Percentiles rank a stretch among this genome's conserved stretches.
Conservation (phyloP, 805 yeast genomes). For the Candida caryicola region DNA sequence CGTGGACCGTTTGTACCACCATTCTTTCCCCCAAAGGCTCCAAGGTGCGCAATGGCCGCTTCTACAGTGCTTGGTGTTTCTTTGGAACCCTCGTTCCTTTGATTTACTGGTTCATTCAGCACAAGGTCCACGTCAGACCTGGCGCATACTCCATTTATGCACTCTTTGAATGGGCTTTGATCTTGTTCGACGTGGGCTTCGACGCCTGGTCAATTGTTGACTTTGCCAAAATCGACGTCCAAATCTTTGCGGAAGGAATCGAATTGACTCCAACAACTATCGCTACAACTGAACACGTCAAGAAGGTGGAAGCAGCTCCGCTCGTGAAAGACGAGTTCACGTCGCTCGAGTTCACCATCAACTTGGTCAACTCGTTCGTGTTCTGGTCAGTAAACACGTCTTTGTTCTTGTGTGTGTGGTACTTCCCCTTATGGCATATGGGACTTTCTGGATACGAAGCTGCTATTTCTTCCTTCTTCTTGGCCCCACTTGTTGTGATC, state of each 20-base stretch:
- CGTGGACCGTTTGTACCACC: constrained; percentile 77
- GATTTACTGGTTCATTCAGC: constrained; percentile 86
- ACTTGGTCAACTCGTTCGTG: constrained; percentile 63
- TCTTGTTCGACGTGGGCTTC: constrained; percentile 77
- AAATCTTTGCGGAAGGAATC: constrained; percentile 28
- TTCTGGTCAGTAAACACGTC: constrained; percentile 87
- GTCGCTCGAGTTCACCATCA: constrained; percentile 37
- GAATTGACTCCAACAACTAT: constrained; percentile 10
- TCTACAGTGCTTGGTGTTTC: constrained; percentile 55
- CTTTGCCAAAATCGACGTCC: constrained; percentile 59
- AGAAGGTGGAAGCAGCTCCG: not conserved
- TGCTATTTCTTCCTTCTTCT: constrained; percentile 47
- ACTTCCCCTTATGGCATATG: constrained; percentile 97
- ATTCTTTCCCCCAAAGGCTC: constrained; percentile 46
- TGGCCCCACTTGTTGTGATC: constrained; percentile 59
- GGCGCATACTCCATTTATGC: constrained; percentile 98
- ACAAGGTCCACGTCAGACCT: constrained; percentile 78
- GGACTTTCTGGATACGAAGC: constrained; percentile 95
- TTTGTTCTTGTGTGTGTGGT: constrained; percentile 86
- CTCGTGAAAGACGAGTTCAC: constrained; percentile 30
- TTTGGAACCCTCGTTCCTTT: constrained; percentile 77
- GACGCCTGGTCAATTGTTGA: constrained; percentile 78
- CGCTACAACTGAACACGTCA: constrained; percentile 1
- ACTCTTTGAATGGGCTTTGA: constrained; percentile 89
- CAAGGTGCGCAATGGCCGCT: constrained; percentile 48